phyloP scores from a whole-genome alignment of 441 rosid genomes.

The Cnidoscolus chayamansa region DNA sequence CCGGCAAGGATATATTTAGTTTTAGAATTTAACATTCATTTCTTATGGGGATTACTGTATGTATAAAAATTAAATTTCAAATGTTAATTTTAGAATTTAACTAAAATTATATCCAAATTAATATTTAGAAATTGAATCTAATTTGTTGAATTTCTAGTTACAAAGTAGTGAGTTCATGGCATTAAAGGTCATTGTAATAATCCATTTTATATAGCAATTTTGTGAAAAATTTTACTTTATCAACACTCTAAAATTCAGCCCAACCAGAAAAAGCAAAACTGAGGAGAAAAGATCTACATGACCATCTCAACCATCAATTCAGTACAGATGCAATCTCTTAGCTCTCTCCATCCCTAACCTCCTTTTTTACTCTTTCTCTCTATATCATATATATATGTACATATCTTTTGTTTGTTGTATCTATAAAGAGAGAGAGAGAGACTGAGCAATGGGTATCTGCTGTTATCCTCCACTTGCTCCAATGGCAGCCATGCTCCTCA shows the following conservation, averaged over 20 bases:
- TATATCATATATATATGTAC: neutral
- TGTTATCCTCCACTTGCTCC: constrained; percentile 21
- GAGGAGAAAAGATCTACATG: constrained; percentile 19
- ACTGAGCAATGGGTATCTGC: constrained; percentile 23
- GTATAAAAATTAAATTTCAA: no score
- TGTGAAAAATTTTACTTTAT: constrained; percentile 39
- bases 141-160: no score
- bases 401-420: neutral
- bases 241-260: constrained; percentile 60
- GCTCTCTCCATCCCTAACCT: constrained; percentile 1
- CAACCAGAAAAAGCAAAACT: constrained; percentile 34
- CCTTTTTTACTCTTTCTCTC: constrained; percentile 24
- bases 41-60: no score
- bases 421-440: neutral
- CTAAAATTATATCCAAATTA: no score
- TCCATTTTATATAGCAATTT: neutral
- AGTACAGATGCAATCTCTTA: no score
- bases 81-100: no score
- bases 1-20: no score
- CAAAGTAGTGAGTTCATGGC: no score
- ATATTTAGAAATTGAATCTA: no score
- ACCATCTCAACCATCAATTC: constrained; percentile 18
- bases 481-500: constrained; percentile 24
- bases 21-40: no score
- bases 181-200: no score